Percentiles rank a stretch among this genome's conserved stretches.
Conservation (phyloP, 2,329 filamentous ascomycete genomes). For the Elsinoe fawcettii region DNA sequence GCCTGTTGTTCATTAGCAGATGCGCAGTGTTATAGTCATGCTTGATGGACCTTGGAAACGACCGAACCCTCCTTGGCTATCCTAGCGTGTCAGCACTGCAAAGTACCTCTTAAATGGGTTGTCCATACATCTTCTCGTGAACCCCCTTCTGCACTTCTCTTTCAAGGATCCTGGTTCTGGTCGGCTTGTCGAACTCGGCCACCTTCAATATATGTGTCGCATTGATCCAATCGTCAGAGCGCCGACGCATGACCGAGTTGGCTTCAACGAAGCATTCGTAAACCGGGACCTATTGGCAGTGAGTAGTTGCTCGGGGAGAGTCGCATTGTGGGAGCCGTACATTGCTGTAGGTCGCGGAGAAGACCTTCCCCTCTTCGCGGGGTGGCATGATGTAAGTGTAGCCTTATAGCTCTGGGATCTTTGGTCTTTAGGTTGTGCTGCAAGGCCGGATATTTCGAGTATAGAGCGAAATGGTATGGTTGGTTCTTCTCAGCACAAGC, state of each 20-base stretch:
- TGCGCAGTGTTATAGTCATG: not conserved
- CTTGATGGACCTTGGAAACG: slow-evolving; percentile 1
- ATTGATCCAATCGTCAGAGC: slow-evolving; percentile 95
- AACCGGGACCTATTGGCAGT: slow-evolving; percentile 66
- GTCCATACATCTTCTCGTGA: slow-evolving; percentile 89
- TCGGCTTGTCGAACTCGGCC: slow-evolving; percentile 93
- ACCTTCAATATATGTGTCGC: slow-evolving; percentile 98
- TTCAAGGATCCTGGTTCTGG: slow-evolving; percentile 88
- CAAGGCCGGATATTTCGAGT: too few species aligned
- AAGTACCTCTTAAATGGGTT: slow-evolving; percentile 75
- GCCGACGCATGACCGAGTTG: slow-evolving; percentile 93
- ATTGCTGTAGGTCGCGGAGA: slow-evolving; percentile 60
- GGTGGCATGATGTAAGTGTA: slow-evolving; percentile 17
- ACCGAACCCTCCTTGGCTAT: slow-evolving; percentile 6
- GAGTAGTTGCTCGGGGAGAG: slow-evolving; percentile 6
- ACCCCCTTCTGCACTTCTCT: slow-evolving; percentile 92
- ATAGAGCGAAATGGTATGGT: not conserved
- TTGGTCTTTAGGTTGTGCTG: not conserved
- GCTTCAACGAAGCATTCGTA: slow-evolving; percentile 83
- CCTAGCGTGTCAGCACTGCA: slow-evolving; percentile 42
- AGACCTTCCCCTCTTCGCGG: slow-evolving; percentile 41
- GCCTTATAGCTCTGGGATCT: not conserved
- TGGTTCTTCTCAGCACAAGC: not conserved
- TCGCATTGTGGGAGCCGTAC: slow-evolving; percentile 28
- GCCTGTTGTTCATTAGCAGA: slow-evolving; percentile 44